Percentiles rank a stretch among this genome's conserved stretches.
Evolutionary conservation across 2,329 filamentous ascomycete species (phyloP).

Genomic region (Colletotrichum sp.): DNA sequence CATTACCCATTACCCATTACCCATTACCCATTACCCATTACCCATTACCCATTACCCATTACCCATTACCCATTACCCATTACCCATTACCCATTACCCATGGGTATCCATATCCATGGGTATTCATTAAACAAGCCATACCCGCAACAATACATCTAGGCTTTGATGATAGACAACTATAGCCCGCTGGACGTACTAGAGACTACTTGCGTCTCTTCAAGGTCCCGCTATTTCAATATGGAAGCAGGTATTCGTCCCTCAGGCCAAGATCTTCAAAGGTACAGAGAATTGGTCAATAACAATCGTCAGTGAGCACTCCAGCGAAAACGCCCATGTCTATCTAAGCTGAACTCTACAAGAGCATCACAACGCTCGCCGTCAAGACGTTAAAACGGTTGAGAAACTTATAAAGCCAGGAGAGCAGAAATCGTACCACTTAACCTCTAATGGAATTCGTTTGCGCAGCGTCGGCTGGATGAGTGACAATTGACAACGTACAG

Average conservation of each 20-base stretch:
- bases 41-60: too few relatives aligned
- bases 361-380: neutral
- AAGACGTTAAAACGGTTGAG: neutral
- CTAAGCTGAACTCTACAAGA: neutral
- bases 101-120: neutral
- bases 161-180: neutral
- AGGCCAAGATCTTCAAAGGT: neutral
- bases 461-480: neutral
- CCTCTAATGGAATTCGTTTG: neutral
- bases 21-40: too few relatives aligned
- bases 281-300: neutral
- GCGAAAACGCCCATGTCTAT: too few relatives aligned
- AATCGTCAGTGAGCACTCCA: too few relatives aligned
- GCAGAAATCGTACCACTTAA: neutral
- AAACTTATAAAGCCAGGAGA: neutral
- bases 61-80: neutral
- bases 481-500: neutral
- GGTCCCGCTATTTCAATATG: neutral
- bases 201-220: neutral
- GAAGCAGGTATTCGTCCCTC: neutral
- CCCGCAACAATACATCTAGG: neutral
- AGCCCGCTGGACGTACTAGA: neutral
- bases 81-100: neutral
- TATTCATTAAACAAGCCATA: neutral
- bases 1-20: too few relatives aligned